phyloP scores from a whole-genome alignment of 108 stramenopile species.

The Skeletonema menzelii region DNA sequence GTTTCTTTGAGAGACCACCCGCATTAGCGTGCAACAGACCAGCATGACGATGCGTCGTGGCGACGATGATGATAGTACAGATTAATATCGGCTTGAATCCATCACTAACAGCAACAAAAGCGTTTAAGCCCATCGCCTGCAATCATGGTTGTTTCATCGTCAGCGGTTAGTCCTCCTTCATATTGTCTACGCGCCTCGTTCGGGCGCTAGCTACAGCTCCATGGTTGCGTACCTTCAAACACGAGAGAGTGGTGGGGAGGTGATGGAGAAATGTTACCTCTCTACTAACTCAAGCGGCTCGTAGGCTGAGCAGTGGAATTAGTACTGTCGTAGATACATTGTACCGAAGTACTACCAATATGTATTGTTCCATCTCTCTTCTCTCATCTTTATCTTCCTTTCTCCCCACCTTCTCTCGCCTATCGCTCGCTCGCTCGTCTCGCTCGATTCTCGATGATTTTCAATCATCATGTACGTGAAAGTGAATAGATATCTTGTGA shows the following conservation, averaged over 20 bases:
- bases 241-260: background rate
- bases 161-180: background rate
- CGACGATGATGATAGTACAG: background rate
- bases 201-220: background rate
- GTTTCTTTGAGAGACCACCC: background rate
- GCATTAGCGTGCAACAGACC: background rate
- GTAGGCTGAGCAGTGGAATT: background rate
- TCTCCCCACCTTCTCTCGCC: background rate
- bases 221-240: conserved; percentile 1
- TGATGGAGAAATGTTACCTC: background rate
- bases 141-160: background rate
- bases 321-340: background rate
- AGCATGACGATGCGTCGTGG: background rate
- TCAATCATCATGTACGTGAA: too few species aligned
- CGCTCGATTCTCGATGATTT: background rate
- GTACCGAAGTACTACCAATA: background rate
- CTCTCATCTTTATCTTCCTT: background rate
- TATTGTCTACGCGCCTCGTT: background rate
- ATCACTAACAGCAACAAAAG: background rate
- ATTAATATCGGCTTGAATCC: background rate
- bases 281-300: background rate
- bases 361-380: background rate
- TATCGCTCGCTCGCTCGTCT: background rate
- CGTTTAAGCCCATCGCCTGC: background rate
- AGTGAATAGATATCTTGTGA: too few species aligned